Conservation (phyloP, 148 eudicot species). For the Chenopodium album region DNA sequence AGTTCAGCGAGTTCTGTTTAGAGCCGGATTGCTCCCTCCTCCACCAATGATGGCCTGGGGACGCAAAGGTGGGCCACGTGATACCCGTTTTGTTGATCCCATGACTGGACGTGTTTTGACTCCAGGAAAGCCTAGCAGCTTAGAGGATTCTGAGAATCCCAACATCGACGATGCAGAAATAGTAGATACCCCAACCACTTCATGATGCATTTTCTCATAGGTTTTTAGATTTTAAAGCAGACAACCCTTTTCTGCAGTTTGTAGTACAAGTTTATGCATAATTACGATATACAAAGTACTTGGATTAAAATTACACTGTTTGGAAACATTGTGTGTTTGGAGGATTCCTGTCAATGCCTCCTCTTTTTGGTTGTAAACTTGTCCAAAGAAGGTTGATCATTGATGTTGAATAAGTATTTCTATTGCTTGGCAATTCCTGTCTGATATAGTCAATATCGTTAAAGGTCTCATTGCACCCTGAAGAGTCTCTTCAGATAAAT, state of each 20-base stretch:
- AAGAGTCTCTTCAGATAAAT: background rate
- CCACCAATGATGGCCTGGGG: conserved; percentile 96
- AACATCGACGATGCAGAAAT: conserved; percentile 27
- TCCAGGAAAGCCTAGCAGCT: conserved; percentile 31
- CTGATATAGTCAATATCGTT: background rate
- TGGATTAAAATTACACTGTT: background rate
- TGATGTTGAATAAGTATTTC: conserved; percentile 3
- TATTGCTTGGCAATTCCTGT: background rate
- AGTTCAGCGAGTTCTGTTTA: conserved; percentile 68
- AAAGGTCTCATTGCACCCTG: background rate
- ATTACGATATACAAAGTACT: background rate
- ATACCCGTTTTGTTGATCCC: conserved; percentile 69
- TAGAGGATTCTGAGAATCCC: conserved; percentile 24
- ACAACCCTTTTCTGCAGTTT: background rate
- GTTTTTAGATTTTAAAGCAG: background rate
- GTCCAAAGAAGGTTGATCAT: background rate
- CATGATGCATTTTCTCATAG: conserved; percentile 13
- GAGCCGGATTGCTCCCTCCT: conserved; percentile 88
- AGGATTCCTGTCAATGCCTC: background rate
- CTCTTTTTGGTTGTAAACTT: conserved; percentile 1
- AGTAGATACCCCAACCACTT: conserved; percentile 25
- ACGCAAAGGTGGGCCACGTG: conserved; percentile 83
- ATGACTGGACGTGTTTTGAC: conserved; percentile 68
- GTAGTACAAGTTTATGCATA: background rate
- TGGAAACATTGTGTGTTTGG: background rate